Evolutionary conservation across 805 yeast species (phyloP).

Genomic region (Starmera dryadoides): DNA sequence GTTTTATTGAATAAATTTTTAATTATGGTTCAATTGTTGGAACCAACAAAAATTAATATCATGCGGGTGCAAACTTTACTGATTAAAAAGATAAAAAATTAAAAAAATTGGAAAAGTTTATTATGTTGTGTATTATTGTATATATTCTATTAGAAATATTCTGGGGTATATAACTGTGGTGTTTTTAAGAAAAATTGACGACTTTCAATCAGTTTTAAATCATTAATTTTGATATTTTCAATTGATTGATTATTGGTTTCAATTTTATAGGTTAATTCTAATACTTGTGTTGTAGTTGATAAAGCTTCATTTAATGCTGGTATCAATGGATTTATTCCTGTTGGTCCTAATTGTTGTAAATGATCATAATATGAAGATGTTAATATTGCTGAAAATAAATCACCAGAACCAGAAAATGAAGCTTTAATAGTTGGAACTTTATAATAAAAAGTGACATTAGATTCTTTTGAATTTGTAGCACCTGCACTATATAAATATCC

Average conservation of each 20-base stretch:
- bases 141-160: no score
- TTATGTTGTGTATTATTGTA: no score
- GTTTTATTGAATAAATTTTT: no score
- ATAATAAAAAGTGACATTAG: slow-evolving; percentile 19
- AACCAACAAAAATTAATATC: no score
- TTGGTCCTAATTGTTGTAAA: slow-evolving; percentile 3
- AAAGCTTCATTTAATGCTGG: slow-evolving; percentile 33
- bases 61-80: no score
- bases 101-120: no score
- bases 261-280: slow-evolving; percentile 30
- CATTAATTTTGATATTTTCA: slow-evolving; percentile 26
- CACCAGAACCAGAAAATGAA: slow-evolving; percentile 69
- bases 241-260: slow-evolving; percentile 10
- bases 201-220: slow-evolving; percentile 37
- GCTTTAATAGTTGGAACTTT: slow-evolving; percentile 47
- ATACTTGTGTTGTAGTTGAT: slow-evolving; percentile 32
- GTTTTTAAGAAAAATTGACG: slow-evolving; percentile 21
- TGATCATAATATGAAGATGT: slow-evolving; percentile 39
- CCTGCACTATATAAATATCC: slow-evolving; percentile 34
- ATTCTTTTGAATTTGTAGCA: slow-evolving; percentile 6
- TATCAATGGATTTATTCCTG: slow-evolving; percentile 13
- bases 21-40: no score
- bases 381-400: slow-evolving; percentile 56
- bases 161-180: slow-evolving; percentile 1
- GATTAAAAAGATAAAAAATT: no score